Evolutionary conservation across 2,329 filamentous ascomycete genomes (phyloP).

Genomic region (Nothophoma quercina): DNA sequence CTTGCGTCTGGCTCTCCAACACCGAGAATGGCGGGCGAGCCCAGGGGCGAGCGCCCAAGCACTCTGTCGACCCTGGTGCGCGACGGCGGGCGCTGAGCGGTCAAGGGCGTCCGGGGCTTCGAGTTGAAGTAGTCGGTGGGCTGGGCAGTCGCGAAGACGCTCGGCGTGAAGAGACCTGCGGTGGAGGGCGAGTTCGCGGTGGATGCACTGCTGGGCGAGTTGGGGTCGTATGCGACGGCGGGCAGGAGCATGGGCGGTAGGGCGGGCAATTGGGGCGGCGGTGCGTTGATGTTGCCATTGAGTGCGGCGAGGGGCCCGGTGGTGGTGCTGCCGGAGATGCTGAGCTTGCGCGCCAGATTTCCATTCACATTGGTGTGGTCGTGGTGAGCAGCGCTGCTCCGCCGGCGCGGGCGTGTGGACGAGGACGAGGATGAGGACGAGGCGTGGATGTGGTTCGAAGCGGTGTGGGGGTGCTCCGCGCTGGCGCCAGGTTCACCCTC

Average conservation of each 20-base stretch:
- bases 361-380: conserved; percentile 60
- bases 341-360: conserved; percentile 50
- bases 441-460: background rate
- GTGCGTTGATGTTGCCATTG: conserved; percentile 41
- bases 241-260: conserved; percentile 42
- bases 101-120: conserved; percentile 30
- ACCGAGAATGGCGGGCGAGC: conserved; percentile 44
- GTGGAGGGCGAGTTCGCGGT: conserved; percentile 44
- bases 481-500: conserved; percentile 30
- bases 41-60: conserved; percentile 44
- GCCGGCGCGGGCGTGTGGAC: conserved; percentile 25
- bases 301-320: conserved; percentile 31
- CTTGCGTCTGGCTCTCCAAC: conserved; percentile 42
- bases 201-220: conserved; percentile 41
- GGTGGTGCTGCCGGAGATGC: conserved; percentile 42
- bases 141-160: conserved; percentile 29
- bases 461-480: background rate
- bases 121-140: conserved; percentile 52
- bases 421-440: conserved; percentile 19
- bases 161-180: conserved; percentile 45
- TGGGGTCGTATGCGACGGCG: conserved; percentile 48
- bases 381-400: conserved; percentile 50
- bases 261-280: conserved; percentile 35
- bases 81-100: conserved; percentile 38
- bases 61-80: conserved; percentile 38